These are phyloP conservation scores for Naganishia onofrii DNA, from an alignment of 768 basidiomycete species.

Conservation along the genomic window DNA sequence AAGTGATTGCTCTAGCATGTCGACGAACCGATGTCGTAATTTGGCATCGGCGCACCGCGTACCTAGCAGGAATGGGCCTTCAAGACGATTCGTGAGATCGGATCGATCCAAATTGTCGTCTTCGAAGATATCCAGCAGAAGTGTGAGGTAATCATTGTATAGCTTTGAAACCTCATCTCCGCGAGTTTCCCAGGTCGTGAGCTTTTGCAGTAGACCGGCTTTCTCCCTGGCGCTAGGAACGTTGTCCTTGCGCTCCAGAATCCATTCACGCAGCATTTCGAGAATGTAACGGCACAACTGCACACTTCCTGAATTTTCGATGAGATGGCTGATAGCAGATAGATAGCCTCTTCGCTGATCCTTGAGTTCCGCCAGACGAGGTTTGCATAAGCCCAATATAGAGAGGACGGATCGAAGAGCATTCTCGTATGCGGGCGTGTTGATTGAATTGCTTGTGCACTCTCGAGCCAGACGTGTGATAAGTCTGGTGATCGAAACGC, in stretches of 20 bases:
- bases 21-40: conserved; percentile 80
- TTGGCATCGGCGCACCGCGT: conserved; percentile 76
- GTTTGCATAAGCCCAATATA: conserved; percentile 83
- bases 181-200: conserved; percentile 72
- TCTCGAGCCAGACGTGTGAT: conserved; percentile 83
- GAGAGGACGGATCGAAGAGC: conserved; percentile 61
- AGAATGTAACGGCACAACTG: conserved; percentile 78
- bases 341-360: conserved; percentile 82
- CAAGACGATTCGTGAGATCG: conserved; percentile 87
- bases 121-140: conserved; percentile 92
- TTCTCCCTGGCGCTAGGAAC: conserved; percentile 96
- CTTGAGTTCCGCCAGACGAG: conserved; percentile 72
- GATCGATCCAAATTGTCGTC: conserved; percentile 79
- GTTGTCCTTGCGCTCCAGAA: conserved; percentile 72
- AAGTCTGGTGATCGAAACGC: conserved; percentile 71
- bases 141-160: conserved; percentile 76
- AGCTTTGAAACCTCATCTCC: conserved; percentile 65
- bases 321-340: conserved; percentile 70
- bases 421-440: conserved; percentile 22
- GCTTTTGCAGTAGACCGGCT: conserved; percentile 78
- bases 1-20: conserved; percentile 82
- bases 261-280: conserved; percentile 83
- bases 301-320: conserved; percentile 82
- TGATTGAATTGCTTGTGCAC: conserved; percentile 62
- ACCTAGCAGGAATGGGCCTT: conserved; percentile 88